Evolutionary conservation across 768 basidiomycete species (phyloP).

Genomic region (Leccinum longicurvipes): DNA sequence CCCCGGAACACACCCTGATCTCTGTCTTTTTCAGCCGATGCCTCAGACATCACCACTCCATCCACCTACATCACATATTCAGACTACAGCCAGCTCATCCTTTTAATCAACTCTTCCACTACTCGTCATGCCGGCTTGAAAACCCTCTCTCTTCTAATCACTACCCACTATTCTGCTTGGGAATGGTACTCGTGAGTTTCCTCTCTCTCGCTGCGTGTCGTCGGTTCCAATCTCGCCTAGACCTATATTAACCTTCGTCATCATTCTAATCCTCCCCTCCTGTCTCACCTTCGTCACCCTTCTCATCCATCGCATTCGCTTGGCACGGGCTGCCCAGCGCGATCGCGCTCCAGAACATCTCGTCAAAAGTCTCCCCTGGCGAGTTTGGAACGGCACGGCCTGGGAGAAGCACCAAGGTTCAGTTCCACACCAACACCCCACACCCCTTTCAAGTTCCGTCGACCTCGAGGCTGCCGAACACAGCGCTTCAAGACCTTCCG

Average conservation of each 20-base stretch:
- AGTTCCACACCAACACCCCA: conserved; percentile 25
- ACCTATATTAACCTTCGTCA: conserved; percentile 80
- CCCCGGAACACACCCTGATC: conserved; percentile 4
- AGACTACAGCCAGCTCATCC: conserved; percentile 67
- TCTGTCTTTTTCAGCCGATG: conserved; percentile 54
- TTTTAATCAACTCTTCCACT: conserved; percentile 70
- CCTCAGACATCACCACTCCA: conserved; percentile 79
- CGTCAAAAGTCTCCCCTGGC: conserved; percentile 76
- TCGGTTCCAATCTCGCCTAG: conserved; percentile 35
- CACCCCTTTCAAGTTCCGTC: conserved; percentile 18
- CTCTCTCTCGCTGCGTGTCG: conserved; percentile 1
- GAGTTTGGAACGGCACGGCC: conserved; percentile 76
- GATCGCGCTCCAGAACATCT: conserved; percentile 82
- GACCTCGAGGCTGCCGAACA: conserved; percentile 40
- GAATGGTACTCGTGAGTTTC: conserved; percentile 83
- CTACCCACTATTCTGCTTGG: conserved; percentile 78
- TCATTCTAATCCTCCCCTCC: conserved; percentile 88
- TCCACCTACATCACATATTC: conserved; percentile 86
- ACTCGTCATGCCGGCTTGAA: conserved; percentile 74
- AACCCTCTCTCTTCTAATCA: conserved; percentile 74
- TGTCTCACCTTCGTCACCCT: conserved; percentile 86
- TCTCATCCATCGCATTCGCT: conserved; percentile 83
- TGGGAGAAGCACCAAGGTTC: conserved; percentile 70
- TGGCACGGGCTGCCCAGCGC: conserved; percentile 74
- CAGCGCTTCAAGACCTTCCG: conserved; percentile 19